Evolutionary conservation across 2,329 filamentous ascomycete genomes (phyloP).

Genomic region (Fusarium acutatum): DNA sequence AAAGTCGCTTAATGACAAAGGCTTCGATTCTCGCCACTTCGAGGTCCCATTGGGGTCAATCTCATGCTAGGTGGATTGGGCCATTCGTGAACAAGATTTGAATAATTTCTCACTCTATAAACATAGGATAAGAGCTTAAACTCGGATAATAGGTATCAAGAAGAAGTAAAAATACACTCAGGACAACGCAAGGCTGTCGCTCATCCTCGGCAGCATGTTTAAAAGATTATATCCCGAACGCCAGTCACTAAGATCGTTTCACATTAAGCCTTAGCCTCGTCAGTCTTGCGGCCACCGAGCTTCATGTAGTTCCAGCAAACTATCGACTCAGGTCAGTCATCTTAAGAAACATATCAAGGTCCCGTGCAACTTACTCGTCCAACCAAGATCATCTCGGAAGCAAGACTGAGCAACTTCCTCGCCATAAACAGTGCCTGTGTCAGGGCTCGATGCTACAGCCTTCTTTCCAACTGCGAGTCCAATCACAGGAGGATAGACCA

Average conservation of each 20-base stretch:
- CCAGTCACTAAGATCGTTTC: constrained; percentile 13
- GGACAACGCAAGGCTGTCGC: background rate
- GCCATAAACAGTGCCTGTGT: constrained; percentile 65
- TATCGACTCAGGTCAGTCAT: constrained; percentile 42
- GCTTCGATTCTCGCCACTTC: background rate
- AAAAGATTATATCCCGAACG: constrained; percentile 29
- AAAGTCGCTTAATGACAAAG: background rate
- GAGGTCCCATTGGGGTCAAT: background rate
- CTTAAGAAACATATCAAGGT: no score
- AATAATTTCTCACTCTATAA: background rate
- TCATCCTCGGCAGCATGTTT: background rate
- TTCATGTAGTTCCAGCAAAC: constrained; percentile 66
- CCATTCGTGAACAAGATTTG: background rate
- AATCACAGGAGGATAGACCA: constrained; percentile 70
- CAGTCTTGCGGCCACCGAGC: constrained; percentile 49
- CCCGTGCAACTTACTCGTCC: constrained; percentile 60
- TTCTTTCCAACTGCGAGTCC: constrained; percentile 76
- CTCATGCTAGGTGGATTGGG: background rate
- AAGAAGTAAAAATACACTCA: background rate
- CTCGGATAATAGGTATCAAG: background rate
- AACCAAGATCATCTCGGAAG: constrained; percentile 75
- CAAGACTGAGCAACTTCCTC: constrained; percentile 69
- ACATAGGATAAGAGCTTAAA: background rate
- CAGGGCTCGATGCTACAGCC: constrained; percentile 69
- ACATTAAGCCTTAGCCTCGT: constrained; percentile 36